Conservation (phyloP, 1,139 yeast species). For the Nakaseomyces nivariensis region DNA sequence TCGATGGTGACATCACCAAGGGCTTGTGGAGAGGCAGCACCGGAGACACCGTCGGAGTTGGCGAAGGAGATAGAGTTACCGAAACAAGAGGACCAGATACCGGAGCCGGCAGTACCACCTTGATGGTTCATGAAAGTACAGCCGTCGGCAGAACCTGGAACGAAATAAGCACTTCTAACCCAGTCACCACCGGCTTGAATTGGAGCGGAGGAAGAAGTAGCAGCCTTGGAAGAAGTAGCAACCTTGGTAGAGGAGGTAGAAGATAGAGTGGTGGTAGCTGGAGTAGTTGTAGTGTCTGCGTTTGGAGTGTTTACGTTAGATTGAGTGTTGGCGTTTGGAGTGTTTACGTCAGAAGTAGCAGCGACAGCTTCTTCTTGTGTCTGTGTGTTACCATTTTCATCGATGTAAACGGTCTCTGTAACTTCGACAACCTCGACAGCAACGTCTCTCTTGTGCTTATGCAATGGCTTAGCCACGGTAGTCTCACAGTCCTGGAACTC, state of each 20-base stretch:
- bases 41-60: constrained; percentile 58
- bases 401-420: constrained; percentile 64
- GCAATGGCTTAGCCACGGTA: constrained; percentile 24
- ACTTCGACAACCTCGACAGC: constrained; percentile 57
- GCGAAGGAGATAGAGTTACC: constrained; percentile 85
- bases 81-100: constrained; percentile 72
- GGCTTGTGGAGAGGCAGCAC: constrained; percentile 53
- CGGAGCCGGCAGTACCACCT: constrained; percentile 76
- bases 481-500: constrained; percentile 24
- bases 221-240: no score
- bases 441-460: constrained; percentile 47
- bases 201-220: background rate
- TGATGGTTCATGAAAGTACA: constrained; percentile 73
- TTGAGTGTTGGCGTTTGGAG: constrained; percentile 17
- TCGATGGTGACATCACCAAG: constrained; percentile 53
- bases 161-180: constrained; percentile 66
- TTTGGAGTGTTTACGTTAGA: no score
- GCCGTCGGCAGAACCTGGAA: constrained; percentile 55
- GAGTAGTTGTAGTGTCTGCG: background rate
- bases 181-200: constrained; percentile 40
- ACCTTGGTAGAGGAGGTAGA: constrained; percentile 16
- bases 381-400: constrained; percentile 41
- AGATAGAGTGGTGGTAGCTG: constrained; percentile 23
- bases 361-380: constrained; percentile 15
- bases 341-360: constrained; percentile 10